These are phyloP conservation scores for Dendrocalamus sinicus DNA, from an alignment of 176 grass and related monocot species.

Conservation along the genomic window DNA sequence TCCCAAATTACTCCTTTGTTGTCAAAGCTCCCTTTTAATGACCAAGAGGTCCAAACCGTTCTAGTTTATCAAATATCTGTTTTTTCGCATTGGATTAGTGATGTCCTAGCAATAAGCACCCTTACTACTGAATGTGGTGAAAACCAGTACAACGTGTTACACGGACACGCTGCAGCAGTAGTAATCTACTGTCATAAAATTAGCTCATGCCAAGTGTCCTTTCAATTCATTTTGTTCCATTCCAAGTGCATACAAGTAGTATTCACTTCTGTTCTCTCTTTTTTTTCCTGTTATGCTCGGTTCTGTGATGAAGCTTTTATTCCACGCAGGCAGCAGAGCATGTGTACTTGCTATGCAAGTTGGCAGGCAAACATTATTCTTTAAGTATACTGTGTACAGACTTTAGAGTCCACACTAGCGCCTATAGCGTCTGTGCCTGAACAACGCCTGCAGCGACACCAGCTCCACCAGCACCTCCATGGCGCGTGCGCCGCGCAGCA, in stretches of 20 bases:
- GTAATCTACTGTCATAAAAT: neutral
- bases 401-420: neutral
- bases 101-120: neutral
- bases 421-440: constrained; percentile 19
- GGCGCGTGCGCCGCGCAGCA: constrained; percentile 63
- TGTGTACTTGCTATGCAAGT: neutral
- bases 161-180: neutral
- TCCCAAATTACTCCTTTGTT: neutral
- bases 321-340: neutral
- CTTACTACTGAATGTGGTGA: neutral
- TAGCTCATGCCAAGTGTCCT: neutral
- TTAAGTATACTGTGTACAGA: neutral
- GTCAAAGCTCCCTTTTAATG: neutral
- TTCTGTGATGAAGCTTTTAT: neutral
- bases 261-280: neutral
- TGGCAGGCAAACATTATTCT: neutral
- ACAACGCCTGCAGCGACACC: constrained; percentile 83
- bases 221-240: neutral
- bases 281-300: too few species aligned
- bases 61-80: neutral
- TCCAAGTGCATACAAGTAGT: neutral
- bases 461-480: constrained; percentile 79
- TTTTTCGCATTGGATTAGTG: neutral
- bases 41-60: neutral
- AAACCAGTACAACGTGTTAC: neutral